Evolutionary conservation across 1,284 basidiomycete species (phyloP).

Genomic region (Kalmanozyma brasiliensis): DNA sequence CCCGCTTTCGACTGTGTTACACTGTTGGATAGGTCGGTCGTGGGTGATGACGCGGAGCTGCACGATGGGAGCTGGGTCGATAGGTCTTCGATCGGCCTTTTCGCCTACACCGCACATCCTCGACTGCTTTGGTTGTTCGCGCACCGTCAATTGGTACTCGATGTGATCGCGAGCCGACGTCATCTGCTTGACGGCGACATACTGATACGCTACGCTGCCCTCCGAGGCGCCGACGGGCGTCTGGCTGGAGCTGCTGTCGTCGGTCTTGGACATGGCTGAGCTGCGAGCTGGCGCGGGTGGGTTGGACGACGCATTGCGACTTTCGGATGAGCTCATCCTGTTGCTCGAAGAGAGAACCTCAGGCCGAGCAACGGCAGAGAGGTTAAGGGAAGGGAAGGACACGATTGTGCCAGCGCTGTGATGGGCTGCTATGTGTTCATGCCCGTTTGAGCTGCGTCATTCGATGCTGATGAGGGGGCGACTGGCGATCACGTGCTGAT

Average conservation of each 20-base stretch:
- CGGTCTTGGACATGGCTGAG: slow-evolving; percentile 20
- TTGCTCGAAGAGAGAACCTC: too few relatives aligned
- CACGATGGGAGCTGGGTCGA: slow-evolving; percentile 96
- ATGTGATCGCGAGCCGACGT: slow-evolving; percentile 52
- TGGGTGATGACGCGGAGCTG: slow-evolving; percentile 83
- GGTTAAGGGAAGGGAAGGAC: not conserved
- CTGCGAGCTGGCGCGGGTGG: slow-evolving; percentile 7
- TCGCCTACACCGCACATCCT: slow-evolving; percentile 71
- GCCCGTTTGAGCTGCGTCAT: slow-evolving; percentile 16
- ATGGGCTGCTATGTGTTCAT: slow-evolving; percentile 5
- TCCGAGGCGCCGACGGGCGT: slow-evolving; percentile 22
- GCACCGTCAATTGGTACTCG: slow-evolving; percentile 60
- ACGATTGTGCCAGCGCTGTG: not conserved
- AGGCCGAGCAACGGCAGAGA: not conserved
- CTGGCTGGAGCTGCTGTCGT: slow-evolving; percentile 30
- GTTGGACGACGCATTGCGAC: slow-evolving; percentile 11
- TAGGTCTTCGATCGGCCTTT: slow-evolving; percentile 89
- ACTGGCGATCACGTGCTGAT: not conserved
- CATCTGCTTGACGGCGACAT: slow-evolving; percentile 56
- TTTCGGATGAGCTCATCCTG: slow-evolving; percentile 17
- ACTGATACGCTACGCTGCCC: slow-evolving; percentile 55
- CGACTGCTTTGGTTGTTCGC: slow-evolving; percentile 64
- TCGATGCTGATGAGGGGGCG: not conserved
- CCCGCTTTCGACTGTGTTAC: slow-evolving; percentile 12
- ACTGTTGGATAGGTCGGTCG: slow-evolving; percentile 46